These are phyloP conservation scores for Acanthamoeba triangularis DNA, from an alignment of 208 protist species.

Conservation along the genomic window DNA sequence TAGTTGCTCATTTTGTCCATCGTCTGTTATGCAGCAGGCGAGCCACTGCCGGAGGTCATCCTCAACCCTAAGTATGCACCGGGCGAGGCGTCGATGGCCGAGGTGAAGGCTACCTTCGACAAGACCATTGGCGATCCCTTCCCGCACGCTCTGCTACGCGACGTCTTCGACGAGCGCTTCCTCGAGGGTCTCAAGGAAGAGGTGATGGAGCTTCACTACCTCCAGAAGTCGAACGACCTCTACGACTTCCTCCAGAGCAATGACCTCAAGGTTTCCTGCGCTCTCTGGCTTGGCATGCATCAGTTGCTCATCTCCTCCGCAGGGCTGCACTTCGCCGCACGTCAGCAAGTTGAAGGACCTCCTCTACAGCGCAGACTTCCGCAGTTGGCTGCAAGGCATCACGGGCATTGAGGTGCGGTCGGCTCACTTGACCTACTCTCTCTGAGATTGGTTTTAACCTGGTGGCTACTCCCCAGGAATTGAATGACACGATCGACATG, in stretches of 20 bases:
- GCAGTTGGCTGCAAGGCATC: slow-evolving; percentile 3
- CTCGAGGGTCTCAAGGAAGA: slow-evolving; percentile 42
- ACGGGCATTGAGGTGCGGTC: slow-evolving; percentile 34
- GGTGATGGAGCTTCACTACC: slow-evolving; percentile 13
- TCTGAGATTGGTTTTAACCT: neutral
- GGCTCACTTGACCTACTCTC: neutral
- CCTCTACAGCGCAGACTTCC: slow-evolving; percentile 36
- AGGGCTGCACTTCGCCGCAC: slow-evolving; percentile 10
- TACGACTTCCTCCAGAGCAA: slow-evolving; percentile 65
- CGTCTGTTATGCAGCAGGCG: neutral
- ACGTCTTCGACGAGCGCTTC: slow-evolving; percentile 28
- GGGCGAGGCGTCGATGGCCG: neutral
- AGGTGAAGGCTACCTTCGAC: slow-evolving; percentile 31
- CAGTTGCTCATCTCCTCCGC: neutral
- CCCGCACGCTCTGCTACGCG: neutral
- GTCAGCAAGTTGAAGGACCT: slow-evolving; percentile 24
- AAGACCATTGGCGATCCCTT: slow-evolving; percentile 31
- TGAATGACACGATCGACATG: slow-evolving; percentile 69
- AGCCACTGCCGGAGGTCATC: neutral
- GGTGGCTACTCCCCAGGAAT: neutral
- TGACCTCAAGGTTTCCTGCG: slow-evolving; percentile 25
- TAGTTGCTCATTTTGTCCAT: neutral
- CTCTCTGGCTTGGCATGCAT: neutral
- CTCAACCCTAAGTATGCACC: neutral
- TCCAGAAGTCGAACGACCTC: slow-evolving; percentile 49